Evolutionary conservation across 2,329 filamentous ascomycete genomes (phyloP).

Genomic region (Dactylellina cionopaga): DNA sequence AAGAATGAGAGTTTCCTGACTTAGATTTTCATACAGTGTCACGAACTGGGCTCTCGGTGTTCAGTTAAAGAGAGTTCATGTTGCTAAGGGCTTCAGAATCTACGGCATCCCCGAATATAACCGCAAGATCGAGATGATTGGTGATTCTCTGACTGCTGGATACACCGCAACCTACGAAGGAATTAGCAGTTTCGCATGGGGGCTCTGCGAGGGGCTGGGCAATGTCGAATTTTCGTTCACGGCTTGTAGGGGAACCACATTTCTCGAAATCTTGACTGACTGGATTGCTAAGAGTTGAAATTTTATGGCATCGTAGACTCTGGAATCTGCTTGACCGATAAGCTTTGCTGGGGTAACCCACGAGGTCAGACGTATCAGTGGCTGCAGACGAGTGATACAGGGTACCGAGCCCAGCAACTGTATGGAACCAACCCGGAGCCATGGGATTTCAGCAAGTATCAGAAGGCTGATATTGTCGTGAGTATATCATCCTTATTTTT

Average conservation of each 20-base stretch:
- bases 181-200: slow-evolving; percentile 68
- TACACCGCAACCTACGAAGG: slow-evolving; percentile 71
- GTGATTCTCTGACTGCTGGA: slow-evolving; percentile 66
- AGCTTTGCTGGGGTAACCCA: slow-evolving; percentile 67
- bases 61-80: slow-evolving; percentile 67
- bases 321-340: slow-evolving; percentile 69
- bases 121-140: slow-evolving; percentile 63
- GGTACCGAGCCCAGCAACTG: slow-evolving; percentile 21
- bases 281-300: slow-evolving; percentile 66
- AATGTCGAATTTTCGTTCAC: slow-evolving; percentile 70
- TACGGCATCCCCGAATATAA: slow-evolving; percentile 62
- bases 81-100: slow-evolving; percentile 63
- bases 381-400: slow-evolving; percentile 42
- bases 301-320: slow-evolving; percentile 63
- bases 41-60: slow-evolving; percentile 72
- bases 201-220: slow-evolving; percentile 68
- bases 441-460: slow-evolving; percentile 29
- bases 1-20: slow-evolving; percentile 65
- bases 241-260: slow-evolving; percentile 63
- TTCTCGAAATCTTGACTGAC: slow-evolving; percentile 67
- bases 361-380: slow-evolving; percentile 49
- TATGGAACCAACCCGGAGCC: slow-evolving; percentile 44
- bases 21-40: slow-evolving; percentile 59
- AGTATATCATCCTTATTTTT: slow-evolving; percentile 53
- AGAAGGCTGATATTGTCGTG: slow-evolving; percentile 49